Percentiles rank a stretch among this genome's conserved stretches.
These are phyloP conservation scores for Otatea glauca DNA, from an alignment of 176 grass and related monocot species.

Conservation along the genomic window DNA sequence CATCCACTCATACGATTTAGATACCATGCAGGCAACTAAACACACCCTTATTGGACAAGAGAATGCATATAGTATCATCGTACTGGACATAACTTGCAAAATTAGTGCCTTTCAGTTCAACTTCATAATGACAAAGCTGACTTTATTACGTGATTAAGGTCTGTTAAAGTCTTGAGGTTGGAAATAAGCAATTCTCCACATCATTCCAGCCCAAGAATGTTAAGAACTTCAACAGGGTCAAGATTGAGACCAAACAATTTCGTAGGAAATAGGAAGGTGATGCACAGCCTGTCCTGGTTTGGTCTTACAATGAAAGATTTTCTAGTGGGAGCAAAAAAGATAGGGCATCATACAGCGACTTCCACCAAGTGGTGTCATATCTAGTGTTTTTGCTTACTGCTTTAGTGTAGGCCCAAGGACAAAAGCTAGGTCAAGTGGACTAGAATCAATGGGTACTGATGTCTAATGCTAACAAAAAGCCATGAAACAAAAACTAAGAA, in stretches of 20 bases:
- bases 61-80: slow-evolving; percentile 4
- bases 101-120: slow-evolving; percentile 11
- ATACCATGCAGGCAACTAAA: too few species aligned
- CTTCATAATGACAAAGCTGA: neutral
- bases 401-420: slow-evolving; percentile 54
- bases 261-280: slow-evolving; percentile 18
- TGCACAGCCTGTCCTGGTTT: slow-evolving; percentile 20
- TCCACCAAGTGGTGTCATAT: slow-evolving; percentile 52
- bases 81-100: neutral
- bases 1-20: too few species aligned
- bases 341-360: slow-evolving; percentile 47
- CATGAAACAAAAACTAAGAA: slow-evolving; percentile 42
- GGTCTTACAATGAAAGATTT: slow-evolving; percentile 27
- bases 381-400: slow-evolving; percentile 49
- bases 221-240: neutral
- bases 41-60: neutral
- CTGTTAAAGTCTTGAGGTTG: slow-evolving; percentile 5
- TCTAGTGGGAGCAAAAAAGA: slow-evolving; percentile 46
- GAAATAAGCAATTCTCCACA: slow-evolving; percentile 18
- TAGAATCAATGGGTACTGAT: slow-evolving; percentile 50
- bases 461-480: slow-evolving; percentile 55
- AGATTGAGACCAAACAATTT: slow-evolving; percentile 31
- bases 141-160: neutral
- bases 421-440: slow-evolving; percentile 56
- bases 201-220: slow-evolving; percentile 2